These are phyloP conservation scores for Calvatia gigantea DNA, from an alignment of 768 basidiomycete genomes.

Conservation along the genomic window DNA sequence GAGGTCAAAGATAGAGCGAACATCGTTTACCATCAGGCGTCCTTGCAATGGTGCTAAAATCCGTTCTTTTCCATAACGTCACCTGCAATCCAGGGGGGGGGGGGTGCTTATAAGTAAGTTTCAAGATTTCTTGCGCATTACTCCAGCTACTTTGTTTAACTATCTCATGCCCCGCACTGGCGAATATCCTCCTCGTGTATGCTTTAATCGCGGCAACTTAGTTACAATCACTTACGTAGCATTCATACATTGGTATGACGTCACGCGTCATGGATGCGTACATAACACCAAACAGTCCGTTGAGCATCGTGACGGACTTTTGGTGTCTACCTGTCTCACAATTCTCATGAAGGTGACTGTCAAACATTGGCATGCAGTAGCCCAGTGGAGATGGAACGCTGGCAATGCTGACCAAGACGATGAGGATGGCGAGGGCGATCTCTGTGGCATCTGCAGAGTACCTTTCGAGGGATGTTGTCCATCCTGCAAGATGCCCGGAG, in stretches of 20 bases:
- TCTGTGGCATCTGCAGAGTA: slow-evolving; percentile 86
- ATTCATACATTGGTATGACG: no score
- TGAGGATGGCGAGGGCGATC: slow-evolving; percentile 51
- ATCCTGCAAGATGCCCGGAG: slow-evolving; percentile 93
- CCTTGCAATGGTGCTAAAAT: neutral
- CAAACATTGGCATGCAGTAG: slow-evolving; percentile 86
- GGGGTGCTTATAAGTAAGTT: neutral
- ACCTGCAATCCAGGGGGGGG: neutral
- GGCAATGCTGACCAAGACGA: slow-evolving; percentile 35
- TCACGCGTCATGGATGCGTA: slow-evolving; percentile 23
- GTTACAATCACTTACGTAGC: no score
- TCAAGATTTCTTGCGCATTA: no score
- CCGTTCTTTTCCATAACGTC: neutral
- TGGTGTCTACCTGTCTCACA: neutral
- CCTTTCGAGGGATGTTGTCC: slow-evolving; percentile 96
- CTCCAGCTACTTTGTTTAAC: no score
- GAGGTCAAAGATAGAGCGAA: no score
- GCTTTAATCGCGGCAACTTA: no score
- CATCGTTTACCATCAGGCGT: no score
- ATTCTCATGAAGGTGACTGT: slow-evolving; percentile 71
- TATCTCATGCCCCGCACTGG: no score
- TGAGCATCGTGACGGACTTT: neutral
- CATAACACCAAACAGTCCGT: slow-evolving; percentile 25
- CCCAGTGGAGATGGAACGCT: slow-evolving; percentile 85
- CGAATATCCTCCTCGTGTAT: no score